These are phyloP conservation scores for Syzygium malaccense DNA, from an alignment of 441 rosid species.

Conservation along the genomic window DNA sequence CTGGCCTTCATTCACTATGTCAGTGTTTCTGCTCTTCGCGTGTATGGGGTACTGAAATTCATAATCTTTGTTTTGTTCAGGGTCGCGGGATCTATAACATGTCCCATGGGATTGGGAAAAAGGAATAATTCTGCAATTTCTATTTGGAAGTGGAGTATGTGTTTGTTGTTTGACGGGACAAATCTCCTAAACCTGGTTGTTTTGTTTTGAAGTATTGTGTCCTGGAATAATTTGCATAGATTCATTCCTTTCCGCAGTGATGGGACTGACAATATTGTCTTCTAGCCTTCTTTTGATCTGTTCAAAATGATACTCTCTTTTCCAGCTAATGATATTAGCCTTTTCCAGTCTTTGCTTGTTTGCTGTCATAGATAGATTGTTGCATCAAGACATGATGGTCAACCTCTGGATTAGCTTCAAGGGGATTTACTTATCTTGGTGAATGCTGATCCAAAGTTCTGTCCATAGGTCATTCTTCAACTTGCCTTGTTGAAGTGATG, in stretches of 20 bases:
- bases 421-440: not conserved
- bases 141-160: not conserved
- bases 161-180: not conserved
- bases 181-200: not conserved
- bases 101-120: conserved; percentile 90
- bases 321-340: not conserved
- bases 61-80: conserved; percentile 23
- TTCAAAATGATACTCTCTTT: not conserved
- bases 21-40: not conserved
- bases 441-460: not conserved
- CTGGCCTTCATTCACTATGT: not conserved
- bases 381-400: not conserved
- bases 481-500: not conserved
- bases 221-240: not conserved
- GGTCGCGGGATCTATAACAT: conserved; percentile 85
- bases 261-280: not conserved
- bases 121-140: conserved; percentile 44
- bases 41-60: not conserved
- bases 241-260: not conserved
- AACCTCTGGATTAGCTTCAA: not conserved
- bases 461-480: not conserved
- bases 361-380: not conserved
- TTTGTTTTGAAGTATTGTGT: not conserved
- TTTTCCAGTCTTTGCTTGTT: not conserved
- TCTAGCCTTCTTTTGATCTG: not conserved